A percentile compares a stretch with the other conserved stretches of the same genome.
Conservation (phyloP, 306 rosid genomes). For the Ormosia emarginata region DNA sequence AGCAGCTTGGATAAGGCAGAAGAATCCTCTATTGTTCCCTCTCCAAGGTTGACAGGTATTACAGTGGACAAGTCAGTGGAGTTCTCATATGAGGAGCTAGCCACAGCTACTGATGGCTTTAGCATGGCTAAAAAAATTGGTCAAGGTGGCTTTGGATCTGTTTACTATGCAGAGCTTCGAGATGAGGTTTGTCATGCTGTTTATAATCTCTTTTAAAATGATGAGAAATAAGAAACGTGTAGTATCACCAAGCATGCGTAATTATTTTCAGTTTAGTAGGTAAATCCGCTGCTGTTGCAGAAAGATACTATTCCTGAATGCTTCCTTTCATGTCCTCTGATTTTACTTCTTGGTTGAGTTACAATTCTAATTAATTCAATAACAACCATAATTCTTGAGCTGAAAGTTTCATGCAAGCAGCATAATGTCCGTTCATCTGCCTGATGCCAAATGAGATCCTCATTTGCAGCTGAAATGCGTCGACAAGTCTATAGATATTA, state of each 20-base stretch:
- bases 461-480: too few species aligned
- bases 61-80: constrained; percentile 76
- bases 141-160: constrained; percentile 77
- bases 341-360: not conserved
- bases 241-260: not conserved
- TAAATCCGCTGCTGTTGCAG: not conserved
- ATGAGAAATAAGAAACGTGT: not conserved
- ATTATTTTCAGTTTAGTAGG: not conserved
- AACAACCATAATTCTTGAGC: not conserved
- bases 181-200: constrained; percentile 53
- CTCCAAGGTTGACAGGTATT: constrained; percentile 49
- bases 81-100: constrained; percentile 71
- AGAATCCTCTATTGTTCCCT: constrained; percentile 32
- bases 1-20: constrained; percentile 36
- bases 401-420: not conserved
- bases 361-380: not conserved
- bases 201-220: not conserved
- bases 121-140: constrained; percentile 53
- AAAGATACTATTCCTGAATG: not conserved
- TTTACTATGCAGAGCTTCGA: constrained; percentile 65
- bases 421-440: not conserved
- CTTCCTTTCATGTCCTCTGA: not conserved
- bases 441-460: too few species aligned
- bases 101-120: constrained; percentile 60
- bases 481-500: not conserved